Conservation (phyloP, 176 grass and related monocot genomes). For the Rhipidocladum racemiflorum region DNA sequence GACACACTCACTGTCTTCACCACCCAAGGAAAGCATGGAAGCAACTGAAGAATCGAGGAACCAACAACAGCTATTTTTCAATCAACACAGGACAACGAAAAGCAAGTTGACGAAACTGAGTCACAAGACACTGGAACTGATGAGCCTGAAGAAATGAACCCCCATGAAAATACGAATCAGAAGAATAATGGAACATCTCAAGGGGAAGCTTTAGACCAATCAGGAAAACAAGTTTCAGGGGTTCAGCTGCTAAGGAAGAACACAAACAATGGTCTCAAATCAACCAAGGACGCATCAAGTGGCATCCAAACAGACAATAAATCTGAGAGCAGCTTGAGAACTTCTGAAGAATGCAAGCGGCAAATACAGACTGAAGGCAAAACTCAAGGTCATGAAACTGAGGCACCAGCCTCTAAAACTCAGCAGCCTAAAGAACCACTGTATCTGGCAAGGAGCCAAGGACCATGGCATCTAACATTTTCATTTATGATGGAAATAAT, state of each 20-base stretch:
- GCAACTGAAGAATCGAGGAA: neutral
- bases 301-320: neutral
- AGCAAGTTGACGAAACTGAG: conserved; percentile 26
- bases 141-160: neutral
- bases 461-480: neutral
- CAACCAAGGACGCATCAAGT: conserved; percentile 1
- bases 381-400: neutral
- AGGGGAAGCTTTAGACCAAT: conserved; percentile 5
- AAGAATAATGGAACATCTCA: conserved; percentile 24
- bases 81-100: neutral
- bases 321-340: neutral
- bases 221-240: neutral
- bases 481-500: neutral
- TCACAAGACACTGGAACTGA: conserved; percentile 5
- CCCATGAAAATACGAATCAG: neutral
- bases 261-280: neutral
- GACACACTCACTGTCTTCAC: neutral
- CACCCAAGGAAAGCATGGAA: conserved; percentile 1
- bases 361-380: conserved; percentile 11
- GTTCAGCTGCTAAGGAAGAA: neutral
- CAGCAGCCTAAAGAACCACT: neutral
- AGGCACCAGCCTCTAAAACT: neutral
- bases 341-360: conserved; percentile 6
- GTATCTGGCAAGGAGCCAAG: neutral
- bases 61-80: neutral